Base-by-base conservation (phyloP, 495 filamentous ascomycete genomes). In the Xylaria nigripes region DNA sequence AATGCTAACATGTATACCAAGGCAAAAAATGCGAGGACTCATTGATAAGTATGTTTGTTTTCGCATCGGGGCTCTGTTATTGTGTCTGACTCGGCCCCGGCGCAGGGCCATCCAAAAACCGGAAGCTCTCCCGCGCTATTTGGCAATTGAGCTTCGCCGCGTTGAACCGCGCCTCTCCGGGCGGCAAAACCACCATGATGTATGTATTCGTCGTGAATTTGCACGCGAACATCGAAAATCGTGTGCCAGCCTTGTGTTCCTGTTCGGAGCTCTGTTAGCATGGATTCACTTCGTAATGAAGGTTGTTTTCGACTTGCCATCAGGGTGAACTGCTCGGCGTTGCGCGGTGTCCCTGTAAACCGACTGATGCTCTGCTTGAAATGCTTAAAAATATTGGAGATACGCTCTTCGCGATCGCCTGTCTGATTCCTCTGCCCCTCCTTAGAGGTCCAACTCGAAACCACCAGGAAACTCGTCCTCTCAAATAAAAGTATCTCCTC, bases 151-250 rank as follows among this genome's bases (percentile, higher is more conserved):
- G 69, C 66, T 90, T 80, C 18, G 91, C 90, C 53, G 85, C 85
- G 56, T 96, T 95, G 65, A 92, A 91, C 30, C 87, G 80, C 6
- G 86, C 85, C 61, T 94, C 91, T 12, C 89, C 87, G 0, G 90
- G 89, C 0, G 91, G 90, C 58, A 96, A 81, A 18, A 92, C 86
- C 0, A 92, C 85, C 52, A 95, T 86, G 47, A 97, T 85, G 62
- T 96, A 97, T 9, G 93, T 97, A 63, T 98, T 98, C 34, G 91
- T 89, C 0, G 93, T 98, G 61, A 98, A 86, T 51, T 90, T 86
- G 57, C 86, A 84, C 40, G 95, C 85, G 66, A 96, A 95, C 74
- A 95, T 85, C 68, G 86, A 90, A 72, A 97, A 98, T 45, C 81
- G 76, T 19, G 71, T 55, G 52, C 70, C 72, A 43, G 78, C 72